phyloP scores from a whole-genome alignment of 371 early-diverging fungal genomes.

The Actinomortierella ambigua region DNA sequence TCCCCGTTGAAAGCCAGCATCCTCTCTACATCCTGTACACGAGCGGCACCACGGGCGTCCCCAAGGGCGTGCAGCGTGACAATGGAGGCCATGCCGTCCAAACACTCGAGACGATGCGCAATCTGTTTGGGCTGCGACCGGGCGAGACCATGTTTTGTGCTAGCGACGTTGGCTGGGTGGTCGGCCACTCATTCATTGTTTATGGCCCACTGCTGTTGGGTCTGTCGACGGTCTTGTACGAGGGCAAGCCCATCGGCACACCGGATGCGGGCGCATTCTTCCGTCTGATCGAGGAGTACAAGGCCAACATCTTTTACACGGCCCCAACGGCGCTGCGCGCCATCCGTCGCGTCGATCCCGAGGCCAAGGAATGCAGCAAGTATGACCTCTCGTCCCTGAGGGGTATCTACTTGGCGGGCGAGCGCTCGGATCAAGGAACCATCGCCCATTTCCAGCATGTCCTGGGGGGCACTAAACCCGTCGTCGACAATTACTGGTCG shows the following conservation, averaged over 20 bases:
- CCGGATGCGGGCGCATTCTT: slow-evolving; percentile 86
- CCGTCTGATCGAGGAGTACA: slow-evolving; percentile 79
- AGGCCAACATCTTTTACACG: slow-evolving; percentile 84
- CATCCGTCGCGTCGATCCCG: slow-evolving; percentile 81
- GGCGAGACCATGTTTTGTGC: slow-evolving; percentile 82
- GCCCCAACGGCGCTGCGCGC: slow-evolving; percentile 94
- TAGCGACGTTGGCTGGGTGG: slow-evolving; percentile 95
- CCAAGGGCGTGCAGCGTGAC: slow-evolving; percentile 91
- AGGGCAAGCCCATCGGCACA: slow-evolving; percentile 87
- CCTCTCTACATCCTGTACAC: slow-evolving; percentile 95
- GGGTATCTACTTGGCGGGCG: slow-evolving; percentile 88
- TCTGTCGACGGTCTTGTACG: slow-evolving; percentile 87
- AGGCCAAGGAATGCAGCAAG: slow-evolving; percentile 57
- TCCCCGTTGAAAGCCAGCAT: slow-evolving; percentile 82
- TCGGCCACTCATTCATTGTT: slow-evolving; percentile 89
- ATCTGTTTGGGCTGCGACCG: slow-evolving; percentile 76
- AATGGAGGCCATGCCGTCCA: slow-evolving; percentile 91
- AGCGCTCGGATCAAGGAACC: slow-evolving; percentile 87
- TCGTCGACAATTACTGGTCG: slow-evolving; percentile 93
- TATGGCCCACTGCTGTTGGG: slow-evolving; percentile 93
- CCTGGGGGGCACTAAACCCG: slow-evolving; percentile 56
- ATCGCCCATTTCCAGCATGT: slow-evolving; percentile 67
- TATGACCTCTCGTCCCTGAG: slow-evolving; percentile 69
- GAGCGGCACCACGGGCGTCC: slow-evolving; percentile 84
- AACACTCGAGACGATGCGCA: slow-evolving; percentile 76